phyloP scores from a whole-genome alignment of 2,329 filamentous ascomycete genomes.

The Cladosporium cucumerinum region DNA sequence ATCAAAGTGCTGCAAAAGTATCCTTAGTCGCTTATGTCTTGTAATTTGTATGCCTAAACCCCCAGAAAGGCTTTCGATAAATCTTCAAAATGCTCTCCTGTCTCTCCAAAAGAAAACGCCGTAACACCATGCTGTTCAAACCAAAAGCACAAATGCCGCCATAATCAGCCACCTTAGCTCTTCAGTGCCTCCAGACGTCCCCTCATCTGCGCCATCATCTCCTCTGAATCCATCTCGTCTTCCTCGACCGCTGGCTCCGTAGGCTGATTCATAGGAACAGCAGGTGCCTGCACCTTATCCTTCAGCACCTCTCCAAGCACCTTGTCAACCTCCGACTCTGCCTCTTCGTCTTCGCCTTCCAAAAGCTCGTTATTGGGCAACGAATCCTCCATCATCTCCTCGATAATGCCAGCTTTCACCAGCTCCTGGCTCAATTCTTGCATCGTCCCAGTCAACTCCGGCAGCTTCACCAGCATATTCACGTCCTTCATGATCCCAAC shows the following conservation, averaged over 20 bases:
- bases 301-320: constrained; percentile 87
- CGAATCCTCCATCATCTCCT: constrained; percentile 91
- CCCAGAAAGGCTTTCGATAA: neutral
- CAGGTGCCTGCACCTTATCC: constrained; percentile 66
- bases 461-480: constrained; percentile 77
- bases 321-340: constrained; percentile 82
- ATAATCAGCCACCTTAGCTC: constrained; percentile 55
- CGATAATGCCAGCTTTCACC: constrained; percentile 92
- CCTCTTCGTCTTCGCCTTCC: constrained; percentile 70
- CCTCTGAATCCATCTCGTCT: constrained; percentile 81
- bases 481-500: constrained; percentile 97
- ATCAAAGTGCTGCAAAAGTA: neutral
- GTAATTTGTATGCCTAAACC: constrained; percentile 5
- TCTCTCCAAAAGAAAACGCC: neutral
- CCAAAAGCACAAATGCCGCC: neutral
- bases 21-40: constrained; percentile 1
- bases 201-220: constrained; percentile 90
- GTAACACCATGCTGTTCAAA: constrained; percentile 9
- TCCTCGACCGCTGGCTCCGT: constrained; percentile 53
- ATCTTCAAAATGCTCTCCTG: neutral
- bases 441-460: constrained; percentile 87
- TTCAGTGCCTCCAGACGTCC: constrained; percentile 85
- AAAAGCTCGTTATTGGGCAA: constrained; percentile 71
- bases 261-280: constrained; percentile 49
- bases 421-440: constrained; percentile 79